Base-by-base conservation (phyloP, 2,329 filamentous ascomycete genomes). In the Botryosphaeria agaves region DNA sequence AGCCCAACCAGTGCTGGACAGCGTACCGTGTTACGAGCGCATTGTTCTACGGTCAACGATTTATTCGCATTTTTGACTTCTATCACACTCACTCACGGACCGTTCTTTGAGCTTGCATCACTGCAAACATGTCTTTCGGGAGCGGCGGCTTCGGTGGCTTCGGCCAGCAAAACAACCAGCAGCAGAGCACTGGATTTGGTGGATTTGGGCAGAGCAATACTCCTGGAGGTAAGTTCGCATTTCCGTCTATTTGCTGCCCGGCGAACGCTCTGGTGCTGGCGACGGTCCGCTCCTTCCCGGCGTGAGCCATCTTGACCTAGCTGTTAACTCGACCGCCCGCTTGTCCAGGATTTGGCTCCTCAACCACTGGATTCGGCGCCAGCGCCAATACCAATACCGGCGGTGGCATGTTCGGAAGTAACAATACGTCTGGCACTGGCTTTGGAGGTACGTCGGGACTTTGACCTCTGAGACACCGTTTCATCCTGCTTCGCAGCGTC, bases 171-270 rank as follows among this genome's bases (percentile, higher is more conserved):
- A 19, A 41, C 38, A 15, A 38, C 44, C 28, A 38, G 41, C 12
- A 45, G 39, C 31, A 46, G 41, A 5, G 38, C 40, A 15, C 44
- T 42, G 59, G 56, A 14, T 78, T 78, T 51, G 67, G 68, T 41
- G 70, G 69, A 26, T 75, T 52, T 44, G 57, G 52, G 34, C 41
- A 19, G 7, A 41, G 36, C 34, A 36, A 45, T 32, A 44, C 33
- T 32, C 53, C 47, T 38, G 47, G 62, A 53, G 67, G 71, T 75
- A 70, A 49, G 66, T 62, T 42, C 36, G 37, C 17, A 34, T 28
- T 41, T 40, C 39, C 14, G 9, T 24, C 20, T 15, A 31, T 17
- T 12, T 14, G n/a, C 18, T 14, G 25, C 24, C 18, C 7, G 11
- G 25, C 23, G n/a, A 18, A 27, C 14, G 18, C 14, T 5, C 14